These are phyloP conservation scores for Pseudonitzschia delicatissima DNA, from an alignment of 108 stramenopile species.

Conservation along the genomic window DNA sequence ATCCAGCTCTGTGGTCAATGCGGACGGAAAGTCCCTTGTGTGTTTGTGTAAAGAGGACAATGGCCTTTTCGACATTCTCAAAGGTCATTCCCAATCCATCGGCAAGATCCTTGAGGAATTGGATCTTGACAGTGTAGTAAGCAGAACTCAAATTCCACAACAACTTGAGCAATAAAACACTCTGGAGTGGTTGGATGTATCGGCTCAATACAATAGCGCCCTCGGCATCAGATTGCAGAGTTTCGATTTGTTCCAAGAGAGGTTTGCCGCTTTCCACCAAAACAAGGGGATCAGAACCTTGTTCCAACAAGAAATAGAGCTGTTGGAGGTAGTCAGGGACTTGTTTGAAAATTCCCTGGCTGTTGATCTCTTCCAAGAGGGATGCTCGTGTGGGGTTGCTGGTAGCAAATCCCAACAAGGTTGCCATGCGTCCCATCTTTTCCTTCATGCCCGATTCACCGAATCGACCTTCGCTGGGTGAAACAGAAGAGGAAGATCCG, in stretches of 20 bases:
- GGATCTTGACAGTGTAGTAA: conserved; percentile 90
- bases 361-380: conserved; percentile 74
- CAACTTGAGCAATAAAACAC: conserved; percentile 79
- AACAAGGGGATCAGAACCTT: conserved; percentile 72
- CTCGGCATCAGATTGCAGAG: conserved; percentile 26
- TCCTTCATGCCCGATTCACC: conserved; percentile 88
- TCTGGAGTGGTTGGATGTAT: conserved; percentile 66
- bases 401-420: conserved; percentile 90
- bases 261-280: conserved; percentile 71
- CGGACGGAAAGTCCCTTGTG: conserved; percentile 57
- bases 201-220: conserved; percentile 49
- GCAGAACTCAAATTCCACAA: conserved; percentile 80
- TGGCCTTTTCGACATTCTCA: conserved; percentile 87
- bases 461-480: conserved; percentile 2
- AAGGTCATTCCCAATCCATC: conserved; percentile 78
- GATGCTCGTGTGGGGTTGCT: conserved; percentile 87
- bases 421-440: conserved; percentile 93
- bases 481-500: conserved; percentile 42
- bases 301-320: conserved; percentile 77
- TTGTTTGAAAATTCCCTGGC: conserved; percentile 67
- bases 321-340: conserved; percentile 76
- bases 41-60: conserved; percentile 76
- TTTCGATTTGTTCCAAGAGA: conserved; percentile 60
- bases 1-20: conserved; percentile 86
- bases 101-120: conserved; percentile 73